A percentile compares a stretch with the other conserved stretches of the same genome.
These are phyloP conservation scores for Eimeria sp. DNA, from an alignment of 169 alveolate genomes.

Conservation along the genomic window DNA sequence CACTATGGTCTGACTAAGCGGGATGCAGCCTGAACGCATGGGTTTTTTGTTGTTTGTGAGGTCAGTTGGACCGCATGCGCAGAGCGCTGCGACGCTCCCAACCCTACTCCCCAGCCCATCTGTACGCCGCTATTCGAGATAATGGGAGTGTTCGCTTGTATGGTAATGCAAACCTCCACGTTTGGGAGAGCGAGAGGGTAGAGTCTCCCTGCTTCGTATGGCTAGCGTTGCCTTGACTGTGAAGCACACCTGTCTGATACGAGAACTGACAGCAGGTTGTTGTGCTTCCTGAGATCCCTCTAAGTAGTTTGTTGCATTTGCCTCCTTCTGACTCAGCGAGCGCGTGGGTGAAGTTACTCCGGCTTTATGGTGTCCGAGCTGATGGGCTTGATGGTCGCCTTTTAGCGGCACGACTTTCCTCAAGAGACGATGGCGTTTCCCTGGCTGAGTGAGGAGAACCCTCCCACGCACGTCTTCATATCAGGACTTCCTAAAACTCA, in stretches of 20 bases:
- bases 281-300: not conserved
- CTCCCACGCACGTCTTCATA: not conserved
- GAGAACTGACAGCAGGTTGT: not conserved
- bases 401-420: constrained; percentile 45
- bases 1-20: not conserved
- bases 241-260: not conserved
- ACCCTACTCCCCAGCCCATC: constrained; percentile 73
- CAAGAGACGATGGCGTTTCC: constrained; percentile 49
- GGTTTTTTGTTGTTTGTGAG: constrained; percentile 23
- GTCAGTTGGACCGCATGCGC: constrained; percentile 65
- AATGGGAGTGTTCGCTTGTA: constrained; percentile 68
- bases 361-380: constrained; percentile 55
- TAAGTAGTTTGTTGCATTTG: not conserved
- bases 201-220: not conserved
- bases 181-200: constrained; percentile 4
- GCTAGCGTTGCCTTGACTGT: constrained; percentile 18
- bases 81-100: constrained; percentile 63
- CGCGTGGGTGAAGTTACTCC: constrained; percentile 56
- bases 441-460: constrained; percentile 44
- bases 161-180: constrained; percentile 52
- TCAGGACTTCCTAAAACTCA: not conserved
- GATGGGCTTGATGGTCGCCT: constrained; percentile 73
- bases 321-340: constrained; percentile 16
- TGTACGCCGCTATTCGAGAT: constrained; percentile 67
- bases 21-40: not conserved